Percentiles rank a stretch among this genome's conserved stretches.
Evolutionary conservation across 1,139 yeast species (phyloP).

Genomic region (Candida tetrigidarum): DNA sequence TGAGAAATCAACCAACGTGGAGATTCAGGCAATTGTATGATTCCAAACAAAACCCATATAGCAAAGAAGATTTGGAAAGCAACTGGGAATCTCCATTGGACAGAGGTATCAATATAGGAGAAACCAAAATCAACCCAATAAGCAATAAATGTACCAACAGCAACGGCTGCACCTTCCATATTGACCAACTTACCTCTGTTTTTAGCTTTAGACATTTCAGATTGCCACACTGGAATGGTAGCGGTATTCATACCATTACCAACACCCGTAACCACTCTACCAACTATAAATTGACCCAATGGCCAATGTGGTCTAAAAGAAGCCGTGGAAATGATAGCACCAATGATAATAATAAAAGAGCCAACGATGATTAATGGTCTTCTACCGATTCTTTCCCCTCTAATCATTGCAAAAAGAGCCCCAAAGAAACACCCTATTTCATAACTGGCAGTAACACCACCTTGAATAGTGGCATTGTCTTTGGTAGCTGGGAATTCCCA

Average conservation of each 20-base stretch:
- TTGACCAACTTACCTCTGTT: slow-evolving; percentile 74
- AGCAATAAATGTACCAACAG: slow-evolving; percentile 72
- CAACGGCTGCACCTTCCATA: slow-evolving; percentile 74
- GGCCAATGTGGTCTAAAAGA: slow-evolving; percentile 54
- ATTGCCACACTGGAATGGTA: slow-evolving; percentile 81
- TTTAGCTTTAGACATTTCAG: slow-evolving; percentile 75
- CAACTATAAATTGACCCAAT: slow-evolving; percentile 71
- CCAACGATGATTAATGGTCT: slow-evolving; percentile 65
- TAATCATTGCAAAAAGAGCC: slow-evolving; percentile 62
- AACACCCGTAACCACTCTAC: slow-evolving; percentile 74
- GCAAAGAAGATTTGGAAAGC: slow-evolving; percentile 52
- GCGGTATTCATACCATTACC: slow-evolving; percentile 84
- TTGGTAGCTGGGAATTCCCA: slow-evolving; percentile 59
- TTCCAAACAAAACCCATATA: slow-evolving; percentile 36
- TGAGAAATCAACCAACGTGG: slow-evolving; percentile 74
- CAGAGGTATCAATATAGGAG: slow-evolving; percentile 55
- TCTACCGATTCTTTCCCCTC: slow-evolving; percentile 71
- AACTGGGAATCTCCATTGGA: slow-evolving; percentile 54
- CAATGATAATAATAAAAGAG: slow-evolving; percentile 60
- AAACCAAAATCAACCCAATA: slow-evolving; percentile 82
- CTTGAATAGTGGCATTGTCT: slow-evolving; percentile 51
- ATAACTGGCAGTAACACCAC: slow-evolving; percentile 72
- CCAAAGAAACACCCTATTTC: slow-evolving; percentile 82
- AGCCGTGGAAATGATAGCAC: slow-evolving; percentile 65
- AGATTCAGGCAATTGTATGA: slow-evolving; percentile 60